Conservation (phyloP, 805 yeast species). For the Pichia phayaonensis region DNA sequence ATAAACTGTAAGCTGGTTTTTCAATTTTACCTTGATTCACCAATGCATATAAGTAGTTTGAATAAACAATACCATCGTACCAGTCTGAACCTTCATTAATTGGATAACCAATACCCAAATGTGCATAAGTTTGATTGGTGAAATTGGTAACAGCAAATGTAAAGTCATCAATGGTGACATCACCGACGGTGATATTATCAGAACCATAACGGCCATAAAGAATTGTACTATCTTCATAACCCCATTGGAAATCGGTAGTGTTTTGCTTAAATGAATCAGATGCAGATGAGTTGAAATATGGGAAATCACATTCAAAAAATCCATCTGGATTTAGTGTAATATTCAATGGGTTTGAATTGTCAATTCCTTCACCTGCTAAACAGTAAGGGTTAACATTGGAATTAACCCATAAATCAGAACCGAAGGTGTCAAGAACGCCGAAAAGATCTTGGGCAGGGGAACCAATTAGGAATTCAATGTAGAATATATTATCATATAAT, state of each 20-base stretch:
- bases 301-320: constrained; percentile 29
- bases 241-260: constrained; percentile 32
- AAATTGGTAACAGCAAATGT: constrained; percentile 67
- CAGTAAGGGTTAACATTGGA: background rate
- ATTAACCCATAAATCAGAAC: constrained; percentile 87
- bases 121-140: constrained; percentile 58
- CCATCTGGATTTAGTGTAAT: background rate
- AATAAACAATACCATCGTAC: background rate
- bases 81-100: constrained; percentile 55
- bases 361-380: background rate
- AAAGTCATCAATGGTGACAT: constrained; percentile 37
- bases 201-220: constrained; percentile 49
- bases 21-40: constrained; percentile 47
- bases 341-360: background rate
- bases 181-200: constrained; percentile 50
- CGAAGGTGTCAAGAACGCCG: constrained; percentile 76
- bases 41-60: constrained; percentile 56
- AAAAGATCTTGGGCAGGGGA: constrained; percentile 94
- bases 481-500: background rate
- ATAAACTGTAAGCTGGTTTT: constrained; percentile 52
- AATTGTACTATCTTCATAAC: constrained; percentile 38
- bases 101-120: constrained; percentile 61
- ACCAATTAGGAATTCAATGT: constrained; percentile 79
- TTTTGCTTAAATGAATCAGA: constrained; percentile 34
- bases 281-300: constrained; percentile 36